Conservation (phyloP, 1,139 yeast genomes). For the Yamadazyma jaroonii region DNA sequence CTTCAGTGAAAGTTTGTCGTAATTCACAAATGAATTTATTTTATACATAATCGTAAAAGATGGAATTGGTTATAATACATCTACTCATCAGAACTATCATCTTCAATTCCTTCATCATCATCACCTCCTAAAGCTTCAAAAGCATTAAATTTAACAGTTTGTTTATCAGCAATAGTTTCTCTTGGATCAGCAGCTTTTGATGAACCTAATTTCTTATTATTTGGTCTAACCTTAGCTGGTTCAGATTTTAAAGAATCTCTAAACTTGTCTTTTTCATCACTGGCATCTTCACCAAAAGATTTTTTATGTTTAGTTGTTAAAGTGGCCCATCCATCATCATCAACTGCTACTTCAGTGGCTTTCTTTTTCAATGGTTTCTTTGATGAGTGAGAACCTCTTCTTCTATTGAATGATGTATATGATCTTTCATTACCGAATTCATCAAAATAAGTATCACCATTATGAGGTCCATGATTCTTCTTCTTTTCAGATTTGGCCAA, state of each 20-base stretch:
- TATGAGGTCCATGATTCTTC: constrained; percentile 23
- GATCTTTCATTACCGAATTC: constrained; percentile 48
- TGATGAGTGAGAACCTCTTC: constrained; percentile 56
- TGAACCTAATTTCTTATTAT: constrained; percentile 70
- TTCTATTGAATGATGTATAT: constrained; percentile 50
- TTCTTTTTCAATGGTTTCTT: constrained; percentile 55
- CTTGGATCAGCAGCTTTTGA: constrained; percentile 72
- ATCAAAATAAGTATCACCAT: constrained; percentile 50
- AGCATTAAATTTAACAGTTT: constrained; percentile 66
- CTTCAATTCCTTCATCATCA: constrained; percentile 39
- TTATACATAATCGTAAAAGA: constrained; percentile 5
- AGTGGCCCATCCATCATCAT: constrained; percentile 83
- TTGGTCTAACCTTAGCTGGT: constrained; percentile 57
- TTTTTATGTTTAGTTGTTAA: constrained; percentile 49
- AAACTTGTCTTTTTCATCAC: constrained; percentile 47
- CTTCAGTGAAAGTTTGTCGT: constrained; percentile 5
- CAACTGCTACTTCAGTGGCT: constrained; percentile 54
- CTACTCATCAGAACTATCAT: constrained; percentile 12
- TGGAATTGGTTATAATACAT: background rate
- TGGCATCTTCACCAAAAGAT: constrained; percentile 47
- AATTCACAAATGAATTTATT: constrained; percentile 2
- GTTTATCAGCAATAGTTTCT: constrained; percentile 67
- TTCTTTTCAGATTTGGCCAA: constrained; percentile 25
- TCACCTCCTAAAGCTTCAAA: constrained; percentile 73
- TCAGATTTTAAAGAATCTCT: constrained; percentile 44